Base-by-base conservation (phyloP, 1,284 basidiomycete genomes). In the Boletus albobrunnescens region DNA sequence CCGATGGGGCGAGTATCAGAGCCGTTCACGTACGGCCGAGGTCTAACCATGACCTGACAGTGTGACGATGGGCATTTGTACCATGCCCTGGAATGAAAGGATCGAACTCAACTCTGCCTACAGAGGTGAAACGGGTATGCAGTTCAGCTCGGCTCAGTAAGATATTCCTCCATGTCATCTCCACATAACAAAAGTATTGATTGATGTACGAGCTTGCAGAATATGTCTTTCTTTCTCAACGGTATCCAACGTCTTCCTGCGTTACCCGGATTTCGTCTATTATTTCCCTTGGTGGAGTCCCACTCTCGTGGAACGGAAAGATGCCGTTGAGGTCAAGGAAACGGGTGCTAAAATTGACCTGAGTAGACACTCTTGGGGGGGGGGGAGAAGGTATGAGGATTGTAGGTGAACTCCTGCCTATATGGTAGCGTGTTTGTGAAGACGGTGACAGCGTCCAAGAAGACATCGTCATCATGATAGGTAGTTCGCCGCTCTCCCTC, bases 381-480 rank as follows among this genome's bases (percentile, higher is more conserved):
- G 56, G 55, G 27, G 77, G 81, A 40, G 71, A 78, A 53, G 83
- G 83, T 1, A 73, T 87, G 71, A 74, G 69, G 44, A 73, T 85
- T 30, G 72, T 79, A 10, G 77, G 78, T 14, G 63, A 23, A 22
- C 17, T 27, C 14, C 4, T 35, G 31, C 33, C 13, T 31, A 40
- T 23, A 22, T 35, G 36, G 36, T 41, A 17, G 41, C 30, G 38
- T 31, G 49, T 36, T 41, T 48, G 36, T 54, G 49, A 52, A 43
- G 39, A 37, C 16, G 52, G 32, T 41, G 39, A 45, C 44, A 76
- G 78, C 30, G 68, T 82, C 1, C 84, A 86, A 56, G 87, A 91
- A 55, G 87, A 90, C 59, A 67, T 88, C 26, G 84, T 84, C 16
- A 60, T 90, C 24, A 84, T 91, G 84, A 67, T 87, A 22, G 84